Conservation (phyloP, 345 rosid species). For the Heritiera fomes region DNA sequence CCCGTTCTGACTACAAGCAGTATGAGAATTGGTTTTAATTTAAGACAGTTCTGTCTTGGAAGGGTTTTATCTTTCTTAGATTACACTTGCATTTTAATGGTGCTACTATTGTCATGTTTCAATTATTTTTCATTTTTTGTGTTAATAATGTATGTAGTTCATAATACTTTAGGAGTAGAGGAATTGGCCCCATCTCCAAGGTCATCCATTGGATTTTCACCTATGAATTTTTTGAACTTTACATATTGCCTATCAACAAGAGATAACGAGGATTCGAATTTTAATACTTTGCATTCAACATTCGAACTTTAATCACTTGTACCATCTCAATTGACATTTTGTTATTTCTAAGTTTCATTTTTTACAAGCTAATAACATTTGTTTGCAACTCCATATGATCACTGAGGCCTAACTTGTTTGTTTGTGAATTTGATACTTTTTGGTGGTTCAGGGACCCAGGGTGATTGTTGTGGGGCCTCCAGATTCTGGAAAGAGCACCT, state of each 20-base stretch:
- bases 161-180: too few species aligned
- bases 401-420: background rate
- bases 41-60: background rate
- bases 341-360: background rate
- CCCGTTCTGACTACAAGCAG: too few species aligned
- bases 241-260: too few species aligned
- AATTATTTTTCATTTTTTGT: background rate
- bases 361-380: background rate
- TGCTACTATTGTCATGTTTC: background rate
- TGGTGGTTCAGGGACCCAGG: conserved; percentile 68
- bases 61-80: background rate
- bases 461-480: conserved; percentile 87
- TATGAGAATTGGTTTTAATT: conserved; percentile 4
- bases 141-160: background rate
- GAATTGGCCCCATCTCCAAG: too few species aligned
- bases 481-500: conserved; percentile 93
- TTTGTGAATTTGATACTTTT: conserved; percentile 19
- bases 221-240: too few species aligned
- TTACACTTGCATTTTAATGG: background rate
- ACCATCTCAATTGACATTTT: too few species aligned
- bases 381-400: too few species aligned
- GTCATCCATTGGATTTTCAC: too few species aligned
- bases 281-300: too few species aligned
- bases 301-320: too few species aligned
- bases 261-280: too few species aligned